Evolutionary conservation across 2,329 filamentous ascomycete species (phyloP), one percentile per base, ranked within the genome.

Genomic region (Lanzia echinophila): DNA sequence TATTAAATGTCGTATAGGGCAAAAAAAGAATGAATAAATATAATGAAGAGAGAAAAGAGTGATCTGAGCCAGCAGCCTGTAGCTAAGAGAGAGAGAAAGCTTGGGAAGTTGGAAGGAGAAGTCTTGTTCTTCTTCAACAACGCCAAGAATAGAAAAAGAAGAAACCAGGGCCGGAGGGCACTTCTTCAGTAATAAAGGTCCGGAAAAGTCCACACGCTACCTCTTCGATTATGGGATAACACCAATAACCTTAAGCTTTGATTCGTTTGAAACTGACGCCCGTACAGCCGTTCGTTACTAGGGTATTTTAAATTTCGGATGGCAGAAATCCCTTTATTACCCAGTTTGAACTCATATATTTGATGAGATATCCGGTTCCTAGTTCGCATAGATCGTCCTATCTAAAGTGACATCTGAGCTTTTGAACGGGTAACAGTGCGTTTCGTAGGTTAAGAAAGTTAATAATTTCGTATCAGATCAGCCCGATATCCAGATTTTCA

Each of bases 41-140:
- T 58, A 56, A 28, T 34, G 10, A 53, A 71, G 17, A n/a, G 13
- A n/a, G 65, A 72, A 76, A 73, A 70, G 72, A 76, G 70, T 64
- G 71, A 73, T 79, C 79, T 82, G 79, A 81, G 72, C 79, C 79
- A 83, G 81, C 79, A 82, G 53, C 31, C 24, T 50, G 39, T 24
- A 50, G 46, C 45, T 43, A 45, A 31, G 33, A 36, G 36, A 38
- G n/a, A n/a, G n/a, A n/a, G n/a, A n/a, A n/a, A n/a, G 31, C 28
- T 44, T 36, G 20, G 10, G 19, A 74, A 73, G 68, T 66, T 69
- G 68, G 64, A 63, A 61, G 69, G 66, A 67, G 67, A 66, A 67
- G 65, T 69, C 69, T 69, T 69, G 66, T 70, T 69, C 47, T 73
- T 74, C 72, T 69, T n/a, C n/a, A n/a, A 72, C 72, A 71, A 73